These are phyloP conservation scores for Rhodotorula babjevae DNA, from an alignment of 768 basidiomycete species.

Conservation along the genomic window DNA sequence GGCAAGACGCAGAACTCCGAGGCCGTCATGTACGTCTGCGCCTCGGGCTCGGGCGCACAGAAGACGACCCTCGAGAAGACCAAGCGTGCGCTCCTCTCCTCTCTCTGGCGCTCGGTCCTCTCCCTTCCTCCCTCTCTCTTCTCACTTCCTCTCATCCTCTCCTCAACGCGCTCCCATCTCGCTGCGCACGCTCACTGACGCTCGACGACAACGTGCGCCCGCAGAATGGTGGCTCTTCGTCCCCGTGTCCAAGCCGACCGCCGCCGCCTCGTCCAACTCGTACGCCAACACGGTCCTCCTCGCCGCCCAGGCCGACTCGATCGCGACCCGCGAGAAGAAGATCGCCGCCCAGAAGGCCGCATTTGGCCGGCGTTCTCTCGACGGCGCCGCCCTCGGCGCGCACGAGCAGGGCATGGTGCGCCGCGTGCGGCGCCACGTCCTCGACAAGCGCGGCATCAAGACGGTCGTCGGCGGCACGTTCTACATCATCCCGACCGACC, in stretches of 20 bases:
- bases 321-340: slow-evolving; percentile 37
- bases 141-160: no score
- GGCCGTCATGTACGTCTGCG: slow-evolving; percentile 36
- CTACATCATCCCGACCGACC: slow-evolving; percentile 28
- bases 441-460: slow-evolving; percentile 21
- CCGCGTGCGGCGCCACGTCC: not conserved
- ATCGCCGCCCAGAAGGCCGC: slow-evolving; percentile 29
- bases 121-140: not conserved
- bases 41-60: slow-evolving; percentile 1
- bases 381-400: no score
- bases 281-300: slow-evolving; percentile 30
- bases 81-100: slow-evolving; percentile 10
- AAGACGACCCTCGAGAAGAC: slow-evolving; percentile 36
- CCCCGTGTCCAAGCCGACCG: slow-evolving; percentile 19
- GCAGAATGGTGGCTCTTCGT: slow-evolving; percentile 28
- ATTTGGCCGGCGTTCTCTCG: not conserved
- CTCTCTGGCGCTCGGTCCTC: no score
- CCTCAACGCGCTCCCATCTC: no score
- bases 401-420: not conserved
- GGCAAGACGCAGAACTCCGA: slow-evolving; percentile 13
- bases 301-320: slow-evolving; percentile 34
- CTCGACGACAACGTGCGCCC: not conserved
- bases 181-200: not conserved
- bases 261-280: not conserved
- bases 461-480: slow-evolving; percentile 20